phyloP scores from a whole-genome alignment of 495 filamentous ascomycete species.

The Aspergillus sparsus region DNA sequence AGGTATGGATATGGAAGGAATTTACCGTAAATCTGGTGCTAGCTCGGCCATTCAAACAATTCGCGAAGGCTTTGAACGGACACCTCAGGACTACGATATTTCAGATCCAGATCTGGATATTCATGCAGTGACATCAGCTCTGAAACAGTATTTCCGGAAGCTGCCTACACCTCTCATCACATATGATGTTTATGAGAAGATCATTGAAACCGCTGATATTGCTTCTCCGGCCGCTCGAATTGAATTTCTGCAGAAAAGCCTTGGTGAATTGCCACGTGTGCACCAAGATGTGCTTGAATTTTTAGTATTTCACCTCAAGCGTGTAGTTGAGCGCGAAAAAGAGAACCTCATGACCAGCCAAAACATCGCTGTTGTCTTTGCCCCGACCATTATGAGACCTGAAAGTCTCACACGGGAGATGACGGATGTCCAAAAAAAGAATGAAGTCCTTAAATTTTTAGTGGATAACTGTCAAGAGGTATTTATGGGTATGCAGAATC shows the following conservation, averaged over 20 bases:
- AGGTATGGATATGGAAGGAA: slow-evolving; percentile 98
- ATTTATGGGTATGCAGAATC: slow-evolving; percentile 56
- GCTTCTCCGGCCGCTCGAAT: slow-evolving; percentile 52
- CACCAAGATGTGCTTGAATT: slow-evolving; percentile 92
- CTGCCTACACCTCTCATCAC: slow-evolving; percentile 90
- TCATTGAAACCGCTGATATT: slow-evolving; percentile 69
- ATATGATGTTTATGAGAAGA: slow-evolving; percentile 84
- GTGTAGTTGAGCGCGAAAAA: slow-evolving; percentile 77
- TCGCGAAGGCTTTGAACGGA: slow-evolving; percentile 85
- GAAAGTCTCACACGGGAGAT: slow-evolving; percentile 87
- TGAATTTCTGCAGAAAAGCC: slow-evolving; percentile 63
- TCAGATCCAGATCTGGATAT: slow-evolving; percentile 93
- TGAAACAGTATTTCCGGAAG: slow-evolving; percentile 98
- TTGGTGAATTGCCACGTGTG: slow-evolving; percentile 74
- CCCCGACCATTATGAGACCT: slow-evolving; percentile 94
- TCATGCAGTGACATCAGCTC: slow-evolving; percentile 88
- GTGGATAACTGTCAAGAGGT: slow-evolving; percentile 82
- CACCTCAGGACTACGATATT: slow-evolving; percentile 73
- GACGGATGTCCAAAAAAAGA: slow-evolving; percentile 93
- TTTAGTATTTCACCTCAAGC: slow-evolving; percentile 87
- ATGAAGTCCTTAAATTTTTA: slow-evolving; percentile 82
- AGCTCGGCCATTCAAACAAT: slow-evolving; percentile 83
- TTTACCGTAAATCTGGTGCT: slow-evolving; percentile 96
- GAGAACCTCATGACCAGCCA: slow-evolving; percentile 94
- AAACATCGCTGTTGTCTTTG: slow-evolving; percentile 96